Percentiles rank a stretch among this genome's conserved stretches.
Conservation (phyloP, 2,329 filamentous ascomycete species). For the Orbilia blumenaviensis region DNA sequence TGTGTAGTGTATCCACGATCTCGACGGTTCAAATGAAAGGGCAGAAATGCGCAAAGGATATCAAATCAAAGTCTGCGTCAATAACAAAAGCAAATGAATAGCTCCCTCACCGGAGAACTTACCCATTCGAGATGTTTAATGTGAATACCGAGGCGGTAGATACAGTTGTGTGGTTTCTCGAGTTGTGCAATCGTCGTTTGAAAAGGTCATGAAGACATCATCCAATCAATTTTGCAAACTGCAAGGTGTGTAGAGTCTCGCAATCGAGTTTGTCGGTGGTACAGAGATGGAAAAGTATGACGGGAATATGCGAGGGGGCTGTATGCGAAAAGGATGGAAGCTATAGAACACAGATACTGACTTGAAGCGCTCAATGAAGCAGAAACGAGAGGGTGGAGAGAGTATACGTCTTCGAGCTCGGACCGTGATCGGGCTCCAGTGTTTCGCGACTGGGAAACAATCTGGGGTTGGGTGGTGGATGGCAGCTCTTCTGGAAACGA, state of each 20-base stretch:
- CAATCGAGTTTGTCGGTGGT: slow-evolving; percentile 42
- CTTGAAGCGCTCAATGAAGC: slow-evolving; percentile 24
- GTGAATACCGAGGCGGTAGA: slow-evolving; percentile 36
- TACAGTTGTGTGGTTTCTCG: slow-evolving; percentile 24
- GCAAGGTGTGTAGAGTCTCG: slow-evolving; percentile 42
- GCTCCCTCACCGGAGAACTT: slow-evolving; percentile 46
- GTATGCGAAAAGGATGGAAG: background rate
- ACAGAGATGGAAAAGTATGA: slow-evolving; percentile 45
- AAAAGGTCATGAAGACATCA: slow-evolving; percentile 23
- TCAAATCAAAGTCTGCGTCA: slow-evolving; percentile 2
- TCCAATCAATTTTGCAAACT: slow-evolving; percentile 41
- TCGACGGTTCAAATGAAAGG: background rate
- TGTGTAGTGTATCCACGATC: slow-evolving; percentile 6
- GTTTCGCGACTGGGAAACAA: slow-evolving; percentile 32
- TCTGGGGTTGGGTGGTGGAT: slow-evolving; percentile 6
- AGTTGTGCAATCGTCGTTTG: slow-evolving; percentile 50
- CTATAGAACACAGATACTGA: slow-evolving; percentile 19
- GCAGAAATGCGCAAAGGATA: slow-evolving; percentile 11
- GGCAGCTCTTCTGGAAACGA: slow-evolving; percentile 23
- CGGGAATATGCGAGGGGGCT: slow-evolving; percentile 38
- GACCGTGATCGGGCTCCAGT: background rate
- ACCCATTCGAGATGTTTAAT: slow-evolving; percentile 40
- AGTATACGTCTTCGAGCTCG: slow-evolving; percentile 17
- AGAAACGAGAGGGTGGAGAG: slow-evolving; percentile 9
- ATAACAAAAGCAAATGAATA: slow-evolving; percentile 31